Evolutionary conservation across 164 flowering plant species (phyloP).

Genomic region (Aristolochia fimbriata): DNA sequence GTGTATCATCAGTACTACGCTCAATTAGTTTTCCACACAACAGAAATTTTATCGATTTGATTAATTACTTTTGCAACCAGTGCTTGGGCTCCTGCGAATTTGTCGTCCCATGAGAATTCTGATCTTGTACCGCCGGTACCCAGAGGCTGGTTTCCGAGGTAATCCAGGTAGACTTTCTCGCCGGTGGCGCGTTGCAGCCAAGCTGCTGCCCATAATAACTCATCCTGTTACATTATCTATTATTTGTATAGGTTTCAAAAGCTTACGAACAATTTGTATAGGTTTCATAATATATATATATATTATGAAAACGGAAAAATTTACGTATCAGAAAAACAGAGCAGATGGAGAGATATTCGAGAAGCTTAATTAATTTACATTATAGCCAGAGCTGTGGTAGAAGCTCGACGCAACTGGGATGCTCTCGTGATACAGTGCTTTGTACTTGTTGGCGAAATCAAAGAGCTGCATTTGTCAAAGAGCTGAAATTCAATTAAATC

Average conservation of each 20-base stretch:
- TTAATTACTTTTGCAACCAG: slow-evolving; percentile 30
- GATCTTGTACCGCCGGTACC: slow-evolving; percentile 21
- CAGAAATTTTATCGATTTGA: too few relatives aligned
- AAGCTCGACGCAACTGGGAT: not conserved
- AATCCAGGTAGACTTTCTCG: slow-evolving; percentile 18
- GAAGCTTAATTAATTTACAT: not conserved
- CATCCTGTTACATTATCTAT: slow-evolving; percentile 22
- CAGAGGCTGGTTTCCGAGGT: slow-evolving; percentile 5
- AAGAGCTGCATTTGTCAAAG: not conserved
- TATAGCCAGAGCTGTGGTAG: not conserved
- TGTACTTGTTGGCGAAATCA: not conserved
- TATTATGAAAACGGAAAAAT: not conserved
- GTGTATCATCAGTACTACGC: too few relatives aligned
- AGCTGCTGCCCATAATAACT: slow-evolving; percentile 52
- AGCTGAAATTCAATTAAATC: too few relatives aligned
- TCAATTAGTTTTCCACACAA: too few relatives aligned
- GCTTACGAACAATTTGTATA: too few relatives aligned
- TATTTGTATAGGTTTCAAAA: too few relatives aligned
- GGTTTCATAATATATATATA: too few relatives aligned
- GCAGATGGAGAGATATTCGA: not conserved
- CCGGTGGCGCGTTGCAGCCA: slow-evolving; percentile 47
- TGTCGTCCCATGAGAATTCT: slow-evolving; percentile 51
- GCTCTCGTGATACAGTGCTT: not conserved
- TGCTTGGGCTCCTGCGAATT: slow-evolving; percentile 39
- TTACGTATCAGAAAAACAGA: not conserved